Evolutionary conservation across 192 early-diverging fungal genomes (phyloP).

Genomic region (Podila clonocystis): DNA sequence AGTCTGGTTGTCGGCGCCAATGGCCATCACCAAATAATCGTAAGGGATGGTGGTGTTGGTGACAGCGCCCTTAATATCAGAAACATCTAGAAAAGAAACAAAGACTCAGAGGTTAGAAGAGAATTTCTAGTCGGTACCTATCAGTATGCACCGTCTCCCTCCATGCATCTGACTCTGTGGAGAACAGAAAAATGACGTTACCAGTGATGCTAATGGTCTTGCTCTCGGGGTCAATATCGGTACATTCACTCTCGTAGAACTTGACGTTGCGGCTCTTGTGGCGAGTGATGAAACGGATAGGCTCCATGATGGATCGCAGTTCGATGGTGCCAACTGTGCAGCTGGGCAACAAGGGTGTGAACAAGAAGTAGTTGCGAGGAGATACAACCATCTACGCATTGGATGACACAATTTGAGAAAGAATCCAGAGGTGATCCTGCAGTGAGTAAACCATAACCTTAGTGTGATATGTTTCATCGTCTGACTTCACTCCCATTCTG

Average conservation of each 20-base stretch:
- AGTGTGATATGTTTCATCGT: not conserved
- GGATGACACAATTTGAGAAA: not conserved
- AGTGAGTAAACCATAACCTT: not conserved
- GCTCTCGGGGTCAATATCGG: slow-evolving; percentile 82
- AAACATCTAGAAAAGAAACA: slow-evolving; percentile 61
- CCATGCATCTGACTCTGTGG: not conserved
- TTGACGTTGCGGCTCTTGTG: slow-evolving; percentile 86
- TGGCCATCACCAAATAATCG: slow-evolving; percentile 83
- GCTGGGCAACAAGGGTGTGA: slow-evolving; percentile 74
- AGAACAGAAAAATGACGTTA: slow-evolving; percentile 14
- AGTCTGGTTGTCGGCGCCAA: slow-evolving; percentile 82
- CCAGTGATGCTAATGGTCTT: slow-evolving; percentile 85
- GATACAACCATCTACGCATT: slow-evolving; percentile 65
- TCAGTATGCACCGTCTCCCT: not conserved
- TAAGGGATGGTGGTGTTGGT: slow-evolving; percentile 68
- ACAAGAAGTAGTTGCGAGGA: slow-evolving; percentile 92
- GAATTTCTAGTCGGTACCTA: not conserved
- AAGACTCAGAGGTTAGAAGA: not conserved
- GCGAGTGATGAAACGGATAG: slow-evolving; percentile 86
- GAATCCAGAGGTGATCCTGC: not conserved
- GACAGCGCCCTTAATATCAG: slow-evolving; percentile 72
- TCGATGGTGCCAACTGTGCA: slow-evolving; percentile 92
- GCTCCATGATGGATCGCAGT: slow-evolving; percentile 86
- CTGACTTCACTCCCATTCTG: too few relatives aligned
- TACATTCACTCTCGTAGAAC: slow-evolving; percentile 93